These are phyloP conservation scores for Beta vulgaris DNA, from an alignment of 148 eudicot genomes.

Conservation along the genomic window DNA sequence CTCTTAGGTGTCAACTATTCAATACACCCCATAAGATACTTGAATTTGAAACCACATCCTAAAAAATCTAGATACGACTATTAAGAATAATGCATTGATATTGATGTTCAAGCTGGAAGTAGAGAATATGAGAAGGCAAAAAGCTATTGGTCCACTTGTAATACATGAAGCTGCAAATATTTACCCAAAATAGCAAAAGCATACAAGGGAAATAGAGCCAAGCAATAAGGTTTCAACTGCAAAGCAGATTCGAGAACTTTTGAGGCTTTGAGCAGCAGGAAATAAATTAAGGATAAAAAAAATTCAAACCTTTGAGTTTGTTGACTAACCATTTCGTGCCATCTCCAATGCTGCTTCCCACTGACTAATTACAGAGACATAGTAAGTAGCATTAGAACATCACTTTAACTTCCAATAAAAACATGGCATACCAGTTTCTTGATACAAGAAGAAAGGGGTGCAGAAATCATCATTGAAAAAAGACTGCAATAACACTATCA, in stretches of 20 bases:
- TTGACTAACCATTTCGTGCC: conserved; percentile 79
- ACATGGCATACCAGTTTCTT: not conserved
- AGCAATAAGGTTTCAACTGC: not conserved
- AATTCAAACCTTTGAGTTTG: conserved; percentile 78
- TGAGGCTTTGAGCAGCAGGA: not conserved
- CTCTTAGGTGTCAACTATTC: too few relatives aligned
- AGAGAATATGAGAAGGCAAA: not conserved
- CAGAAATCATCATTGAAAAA: not conserved
- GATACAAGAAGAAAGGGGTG: not conserved
- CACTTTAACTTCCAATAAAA: not conserved
- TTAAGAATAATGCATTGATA: not conserved
- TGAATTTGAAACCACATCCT: too few relatives aligned
- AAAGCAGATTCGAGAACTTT: not conserved
- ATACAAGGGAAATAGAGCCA: not conserved
- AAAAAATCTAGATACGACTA: too few relatives aligned
- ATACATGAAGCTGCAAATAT: not conserved
- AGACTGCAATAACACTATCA: not conserved
- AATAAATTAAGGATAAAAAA: conserved; percentile 7
- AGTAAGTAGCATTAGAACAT: not conserved
- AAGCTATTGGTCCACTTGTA: not conserved
- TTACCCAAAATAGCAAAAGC: not conserved
- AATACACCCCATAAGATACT: too few relatives aligned
- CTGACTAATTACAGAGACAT: conserved; percentile 41
- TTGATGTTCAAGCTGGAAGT: not conserved
- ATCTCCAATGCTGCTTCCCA: conserved; percentile 78